These are phyloP conservation scores for Dipteronia sinensis DNA, from an alignment of 345 rosid species.

Conservation along the genomic window DNA sequence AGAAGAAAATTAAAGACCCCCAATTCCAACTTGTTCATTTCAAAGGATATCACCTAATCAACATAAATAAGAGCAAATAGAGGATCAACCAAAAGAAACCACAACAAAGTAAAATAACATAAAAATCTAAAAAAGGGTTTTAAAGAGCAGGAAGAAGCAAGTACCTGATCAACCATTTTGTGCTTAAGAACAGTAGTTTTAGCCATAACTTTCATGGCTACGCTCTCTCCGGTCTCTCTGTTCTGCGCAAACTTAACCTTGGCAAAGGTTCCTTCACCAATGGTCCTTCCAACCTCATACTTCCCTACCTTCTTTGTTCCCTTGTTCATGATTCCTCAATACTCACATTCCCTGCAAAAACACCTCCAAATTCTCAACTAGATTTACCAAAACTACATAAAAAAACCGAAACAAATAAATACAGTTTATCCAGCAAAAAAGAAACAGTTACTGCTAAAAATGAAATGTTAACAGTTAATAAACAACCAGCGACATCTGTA, in stretches of 20 bases:
- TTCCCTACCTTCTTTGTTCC: slow-evolving; percentile 64
- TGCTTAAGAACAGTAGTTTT: slow-evolving; percentile 82
- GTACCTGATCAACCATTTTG: slow-evolving; percentile 91
- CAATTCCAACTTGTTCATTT: not conserved
- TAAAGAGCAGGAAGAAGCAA: not conserved
- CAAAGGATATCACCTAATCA: not conserved
- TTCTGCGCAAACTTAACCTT: slow-evolving; percentile 90
- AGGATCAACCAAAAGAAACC: too few relatives aligned
- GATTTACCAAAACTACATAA: too few relatives aligned
- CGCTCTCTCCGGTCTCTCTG: slow-evolving; percentile 65
- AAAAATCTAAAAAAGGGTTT: too few relatives aligned
- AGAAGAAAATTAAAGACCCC: not conserved
- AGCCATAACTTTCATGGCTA: slow-evolving; percentile 84
- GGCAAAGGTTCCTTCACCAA: slow-evolving; percentile 95
- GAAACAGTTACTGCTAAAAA: too few relatives aligned
- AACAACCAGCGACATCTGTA: too few relatives aligned
- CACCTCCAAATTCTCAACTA: not conserved
- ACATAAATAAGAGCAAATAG: too few relatives aligned
- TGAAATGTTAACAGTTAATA: too few relatives aligned
- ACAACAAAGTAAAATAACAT: too few relatives aligned
- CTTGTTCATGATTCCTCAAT: slow-evolving; percentile 35
- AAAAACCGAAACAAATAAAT: too few relatives aligned
- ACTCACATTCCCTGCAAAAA: not conserved
- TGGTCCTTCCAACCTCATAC: slow-evolving; percentile 81
- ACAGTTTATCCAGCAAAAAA: too few relatives aligned